A percentile compares a stretch with the other conserved stretches of the same genome.
These are phyloP conservation scores for Lactifluus hygrophoroides DNA, from an alignment of 768 basidiomycete genomes.

Conservation along the genomic window DNA sequence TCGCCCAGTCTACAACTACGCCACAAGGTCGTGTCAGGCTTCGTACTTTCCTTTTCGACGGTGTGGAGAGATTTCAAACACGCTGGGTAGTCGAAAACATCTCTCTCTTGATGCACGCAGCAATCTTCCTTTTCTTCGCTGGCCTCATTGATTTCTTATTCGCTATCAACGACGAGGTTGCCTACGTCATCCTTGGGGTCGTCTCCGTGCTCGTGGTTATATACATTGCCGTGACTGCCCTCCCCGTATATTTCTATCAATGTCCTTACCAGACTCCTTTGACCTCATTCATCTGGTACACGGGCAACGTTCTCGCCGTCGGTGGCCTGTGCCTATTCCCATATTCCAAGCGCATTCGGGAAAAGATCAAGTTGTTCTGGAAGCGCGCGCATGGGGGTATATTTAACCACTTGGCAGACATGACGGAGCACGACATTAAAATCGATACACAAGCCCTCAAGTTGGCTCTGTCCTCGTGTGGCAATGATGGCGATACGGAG, in stretches of 20 bases:
- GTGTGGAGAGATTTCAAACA: neutral
- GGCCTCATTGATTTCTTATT: slow-evolving; percentile 1
- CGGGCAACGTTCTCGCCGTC: neutral
- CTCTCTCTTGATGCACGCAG: neutral
- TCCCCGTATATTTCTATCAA: neutral
- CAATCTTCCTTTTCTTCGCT: slow-evolving; percentile 1
- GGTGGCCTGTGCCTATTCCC: neutral
- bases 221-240: neutral
- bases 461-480: neutral
- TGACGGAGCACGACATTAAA: neutral
- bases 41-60: neutral
- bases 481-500: neutral
- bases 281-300: neutral
- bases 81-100: neutral
- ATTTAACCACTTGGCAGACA: neutral
- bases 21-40: neutral
- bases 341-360: neutral
- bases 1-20: neutral
- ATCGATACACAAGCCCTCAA: neutral
- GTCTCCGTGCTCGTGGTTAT: neutral
- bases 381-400: neutral
- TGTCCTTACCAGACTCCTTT: neutral
- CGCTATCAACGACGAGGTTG: neutral
- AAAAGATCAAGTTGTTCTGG: neutral
- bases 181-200: neutral